Evolutionary conservation across 768 basidiomycete species (phyloP).

Genomic region (Cubamyces sp.): DNA sequence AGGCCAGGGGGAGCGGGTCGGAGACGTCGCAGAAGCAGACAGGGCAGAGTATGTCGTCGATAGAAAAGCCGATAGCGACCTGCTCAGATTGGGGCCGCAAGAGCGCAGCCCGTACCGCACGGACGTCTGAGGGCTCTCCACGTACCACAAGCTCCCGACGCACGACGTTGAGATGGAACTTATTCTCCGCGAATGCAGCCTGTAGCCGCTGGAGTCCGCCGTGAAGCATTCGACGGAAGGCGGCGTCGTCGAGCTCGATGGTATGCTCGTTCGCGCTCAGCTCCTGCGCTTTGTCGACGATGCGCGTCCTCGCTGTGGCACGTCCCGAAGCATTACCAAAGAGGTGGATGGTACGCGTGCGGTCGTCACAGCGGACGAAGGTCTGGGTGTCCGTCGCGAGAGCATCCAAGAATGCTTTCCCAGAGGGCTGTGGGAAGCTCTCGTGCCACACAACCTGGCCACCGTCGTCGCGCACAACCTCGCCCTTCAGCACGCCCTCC

Average conservation of each 20-base stretch:
- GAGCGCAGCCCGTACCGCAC: conserved; percentile 2
- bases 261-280: conserved; percentile 42
- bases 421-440: conserved; percentile 49
- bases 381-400: conserved; percentile 40
- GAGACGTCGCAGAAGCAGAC: conserved; percentile 35
- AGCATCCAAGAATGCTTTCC: conserved; percentile 41
- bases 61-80: background rate
- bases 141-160: conserved; percentile 45
- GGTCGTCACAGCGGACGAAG: conserved; percentile 47
- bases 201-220: conserved; percentile 44
- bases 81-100: background rate
- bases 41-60: conserved; percentile 27
- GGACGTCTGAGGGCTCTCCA: conserved; percentile 35
- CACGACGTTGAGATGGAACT: conserved; percentile 46
- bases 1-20: conserved; percentile 36
- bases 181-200: conserved; percentile 42
- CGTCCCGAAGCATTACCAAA: conserved; percentile 43
- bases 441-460: conserved; percentile 48
- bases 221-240: conserved; percentile 44
- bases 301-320: conserved; percentile 35
- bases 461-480: conserved; percentile 38
- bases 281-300: conserved; percentile 45
- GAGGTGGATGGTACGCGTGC: conserved; percentile 42
- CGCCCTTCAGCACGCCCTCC: conserved; percentile 44
- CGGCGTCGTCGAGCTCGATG: conserved; percentile 39